Base-by-base conservation (phyloP, 2,329 filamentous ascomycete species). In the Blastomyces gilchristii region DNA sequence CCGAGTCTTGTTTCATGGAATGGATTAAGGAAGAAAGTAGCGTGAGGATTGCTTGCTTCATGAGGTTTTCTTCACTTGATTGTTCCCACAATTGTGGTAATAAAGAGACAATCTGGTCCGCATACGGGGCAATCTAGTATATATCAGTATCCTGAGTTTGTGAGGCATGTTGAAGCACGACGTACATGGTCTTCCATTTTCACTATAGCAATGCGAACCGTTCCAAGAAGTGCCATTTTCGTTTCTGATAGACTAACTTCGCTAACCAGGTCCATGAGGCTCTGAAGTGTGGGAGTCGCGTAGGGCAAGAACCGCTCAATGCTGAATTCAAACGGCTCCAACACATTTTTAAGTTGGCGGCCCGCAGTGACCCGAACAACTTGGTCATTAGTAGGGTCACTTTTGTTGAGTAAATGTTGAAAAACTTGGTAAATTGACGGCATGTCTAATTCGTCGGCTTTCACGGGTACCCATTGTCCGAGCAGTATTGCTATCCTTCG, bases 331-430 rank as follows among this genome's bases (percentile, higher is more conserved):
- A 92, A 91, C 53, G 96, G 91, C 69, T 97, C 88, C 0, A 90
- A 85, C 53, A 96, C 84, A 67, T 84, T 83, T 68, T 88, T 87
- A 60, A 99, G 83, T 69, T 95, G 90, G 62, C 92, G 84, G 6
- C 90, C 94, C 2, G 94, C 91, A 1, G 93, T 97, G 62, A 97
- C 87, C 16, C 91, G 86, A 41, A 99, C 94, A 0, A 97, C 92
- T 61, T 91, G 82, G 71, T 99, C 94, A 71, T 99, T 99, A 64
- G 86, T 80, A 8, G 85, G 80, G 69, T 97, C 91, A 22, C 84
- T 82, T 8, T 85, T 84, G 69, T 91, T 87, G 25, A 99, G 81
- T 16, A 99, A 82, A 73, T 96, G 90, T 64, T 90, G 86, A 73
- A 91, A 97, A 62, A 97, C 90, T 70, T 93, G 87, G 71, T 96